These are phyloP conservation scores for Psilocybe azurescens DNA, from an alignment of 768 basidiomycete genomes.

Conservation along the genomic window DNA sequence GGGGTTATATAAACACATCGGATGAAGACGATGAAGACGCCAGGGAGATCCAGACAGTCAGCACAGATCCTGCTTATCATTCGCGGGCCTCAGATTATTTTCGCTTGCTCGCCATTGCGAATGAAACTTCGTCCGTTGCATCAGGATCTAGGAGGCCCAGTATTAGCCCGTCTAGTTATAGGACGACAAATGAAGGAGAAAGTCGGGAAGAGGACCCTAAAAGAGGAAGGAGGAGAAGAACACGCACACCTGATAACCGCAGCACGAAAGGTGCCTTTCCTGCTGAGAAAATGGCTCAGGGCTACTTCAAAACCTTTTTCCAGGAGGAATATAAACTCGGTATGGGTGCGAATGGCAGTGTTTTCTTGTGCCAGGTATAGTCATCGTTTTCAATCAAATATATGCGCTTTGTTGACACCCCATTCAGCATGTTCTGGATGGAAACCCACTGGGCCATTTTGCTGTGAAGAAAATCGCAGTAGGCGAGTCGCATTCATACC, in stretches of 20 bases:
- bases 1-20: constrained; percentile 10
- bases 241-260: constrained; percentile 17
- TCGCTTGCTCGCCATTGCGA: constrained; percentile 73
- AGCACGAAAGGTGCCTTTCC: constrained; percentile 50
- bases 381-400: background rate
- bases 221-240: constrained; percentile 7
- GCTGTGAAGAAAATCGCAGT: constrained; percentile 98
- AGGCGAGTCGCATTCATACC: constrained; percentile 86
- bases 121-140: constrained; percentile 63
- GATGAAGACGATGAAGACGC: constrained; percentile 18
- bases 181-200: constrained; percentile 11
- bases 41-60: constrained; percentile 30
- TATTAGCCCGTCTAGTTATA: constrained; percentile 22
- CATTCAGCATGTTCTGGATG: constrained; percentile 81
- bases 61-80: constrained; percentile 47
- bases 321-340: constrained; percentile 87
- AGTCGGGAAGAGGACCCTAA: constrained; percentile 3
- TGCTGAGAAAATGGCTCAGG: constrained; percentile 82
- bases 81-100: constrained; percentile 81
- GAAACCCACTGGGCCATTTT: constrained; percentile 87
- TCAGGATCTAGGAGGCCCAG: constrained; percentile 47
- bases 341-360: constrained; percentile 94
- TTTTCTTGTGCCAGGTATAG: constrained; percentile 83
- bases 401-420: constrained; percentile 14
- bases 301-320: constrained; percentile 94